phyloP scores from a whole-genome alignment of 208 protist species.

The Naegleria gruberi region DNA sequence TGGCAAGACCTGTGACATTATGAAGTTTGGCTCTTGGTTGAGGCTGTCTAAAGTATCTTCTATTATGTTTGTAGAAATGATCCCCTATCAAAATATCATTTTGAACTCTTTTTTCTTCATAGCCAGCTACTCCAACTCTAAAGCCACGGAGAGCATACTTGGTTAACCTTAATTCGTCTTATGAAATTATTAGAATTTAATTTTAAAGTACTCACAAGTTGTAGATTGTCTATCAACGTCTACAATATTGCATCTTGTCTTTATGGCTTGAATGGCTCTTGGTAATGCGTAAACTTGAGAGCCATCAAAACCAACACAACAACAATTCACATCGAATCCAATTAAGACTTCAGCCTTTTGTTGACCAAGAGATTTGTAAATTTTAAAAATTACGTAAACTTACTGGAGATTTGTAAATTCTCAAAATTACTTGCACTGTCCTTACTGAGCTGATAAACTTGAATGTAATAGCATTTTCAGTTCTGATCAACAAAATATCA shows the following conservation, averaged over 20 bases:
- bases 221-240: constrained; percentile 2
- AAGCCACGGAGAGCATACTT: constrained; percentile 15
- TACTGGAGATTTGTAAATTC: constrained; percentile 29
- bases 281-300: background rate
- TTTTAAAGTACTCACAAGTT: background rate
- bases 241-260: background rate
- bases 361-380: constrained; percentile 32
- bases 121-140: background rate
- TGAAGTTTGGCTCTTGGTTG: too few relatives aligned
- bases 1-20: background rate
- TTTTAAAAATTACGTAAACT: constrained; percentile 29
- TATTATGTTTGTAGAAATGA: background rate
- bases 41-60: too few relatives aligned
- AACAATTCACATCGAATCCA: constrained; percentile 36
- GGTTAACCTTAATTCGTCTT: background rate
- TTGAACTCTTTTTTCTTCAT: background rate
- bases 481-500: background rate
- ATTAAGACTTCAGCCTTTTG: constrained; percentile 28
- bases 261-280: background rate
- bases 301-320: constrained; percentile 16
- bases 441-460: background rate
- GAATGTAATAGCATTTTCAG: background rate
- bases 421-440: constrained; percentile 28
- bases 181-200: too few relatives aligned
- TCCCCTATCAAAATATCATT: background rate